Evolutionary conservation across 805 yeast species (phyloP), one percentile per base, ranked within the genome.

Genomic region (Suhomyces vadensis): DNA sequence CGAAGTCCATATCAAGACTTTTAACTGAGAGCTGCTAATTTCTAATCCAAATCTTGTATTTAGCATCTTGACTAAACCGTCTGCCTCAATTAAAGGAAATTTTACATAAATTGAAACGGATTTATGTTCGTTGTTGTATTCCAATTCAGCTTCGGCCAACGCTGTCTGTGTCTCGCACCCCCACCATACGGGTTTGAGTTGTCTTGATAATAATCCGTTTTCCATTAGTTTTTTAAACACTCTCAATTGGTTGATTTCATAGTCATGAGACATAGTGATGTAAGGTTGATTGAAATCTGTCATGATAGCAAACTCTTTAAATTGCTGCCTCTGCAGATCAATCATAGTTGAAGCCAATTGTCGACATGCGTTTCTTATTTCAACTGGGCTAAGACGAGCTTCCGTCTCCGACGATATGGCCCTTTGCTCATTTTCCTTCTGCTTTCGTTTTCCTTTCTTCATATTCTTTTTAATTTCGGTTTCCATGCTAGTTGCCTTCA

Each of bases 171-270:
- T 87, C 57, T 91, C 97, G 50, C 92, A 84, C 1, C 97, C 95
- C 97, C 98, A 94, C 74, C 85, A 94, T 1, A 95, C 98, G 0
- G 99, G 99, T 59, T 90, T 90, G 55, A 85, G 80, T 58, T 91
- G 95, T 55, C 98, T 76, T 40, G 82, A 82, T 31, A 94, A 79
- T 37, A 92, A 67, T 0, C 86, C 85, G 38, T 75, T 77, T 27
- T 75, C 73, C 52, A 87, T 72, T 68, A 94, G 71, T 46, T 73
- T 67, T 43, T 78, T 73, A 62, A 94, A 92, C 0, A 90, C 76
- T 22, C 73, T 64, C 49, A 94, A 69, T 61, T 94, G 98, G 33
- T 83, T 72, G 2, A 82, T 67, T 52, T 92, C 97, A 61, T 82
- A 94, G 3, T 71, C 69, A 46, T 78, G 80, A 24, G 80, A 62